A percentile compares a stretch with the other conserved stretches of the same genome.
These are phyloP conservation scores for Cymbopogon flexuosus DNA, from an alignment of 202 grass and related monocot genomes.

Conservation along the genomic window DNA sequence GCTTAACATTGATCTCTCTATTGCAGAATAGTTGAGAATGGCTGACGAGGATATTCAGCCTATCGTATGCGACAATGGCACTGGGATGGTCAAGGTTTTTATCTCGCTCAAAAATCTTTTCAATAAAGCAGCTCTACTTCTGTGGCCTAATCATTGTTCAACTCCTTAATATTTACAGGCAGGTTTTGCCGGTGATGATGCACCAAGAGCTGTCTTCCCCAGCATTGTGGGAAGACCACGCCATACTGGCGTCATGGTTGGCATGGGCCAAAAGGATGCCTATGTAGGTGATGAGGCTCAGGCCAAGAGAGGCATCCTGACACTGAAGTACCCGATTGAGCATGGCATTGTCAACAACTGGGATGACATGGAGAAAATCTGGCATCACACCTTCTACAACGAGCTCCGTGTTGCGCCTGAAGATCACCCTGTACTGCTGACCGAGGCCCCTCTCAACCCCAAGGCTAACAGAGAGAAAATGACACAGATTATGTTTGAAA, in stretches of 20 bases:
- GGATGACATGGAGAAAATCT: conserved; percentile 98
- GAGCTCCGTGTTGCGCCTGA: conserved; percentile 86
- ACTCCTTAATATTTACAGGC: conserved; percentile 41
- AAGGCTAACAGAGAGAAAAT: conserved; percentile 95
- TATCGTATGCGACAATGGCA: conserved; percentile 72
- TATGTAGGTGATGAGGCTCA: conserved; percentile 91
- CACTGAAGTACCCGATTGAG: conserved; percentile 85
- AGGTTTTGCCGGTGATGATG: conserved; percentile 83
- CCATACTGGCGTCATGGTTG: conserved; percentile 84
- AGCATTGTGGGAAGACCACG: conserved; percentile 88
- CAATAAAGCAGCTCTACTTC: neutral
- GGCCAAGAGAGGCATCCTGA: conserved; percentile 82
- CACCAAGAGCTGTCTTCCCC: conserved; percentile 83
- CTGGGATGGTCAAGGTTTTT: conserved; percentile 78
- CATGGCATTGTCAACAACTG: conserved; percentile 88
- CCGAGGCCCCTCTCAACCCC: conserved; percentile 83
- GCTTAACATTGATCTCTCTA: neutral
- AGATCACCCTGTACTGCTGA: conserved; percentile 79
- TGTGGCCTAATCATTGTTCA: neutral
- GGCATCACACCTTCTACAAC: conserved; percentile 86
- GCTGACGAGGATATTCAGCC: conserved; percentile 74
- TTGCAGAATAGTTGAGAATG: conserved; percentile 38
- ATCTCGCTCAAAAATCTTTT: neutral
- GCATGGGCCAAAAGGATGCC: conserved; percentile 89
- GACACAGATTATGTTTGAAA: conserved; percentile 97